Evolutionary conservation across 805 yeast species (phyloP), one percentile per base, ranked within the genome.

Genomic region (Zygoascus flipseniorum): DNA sequence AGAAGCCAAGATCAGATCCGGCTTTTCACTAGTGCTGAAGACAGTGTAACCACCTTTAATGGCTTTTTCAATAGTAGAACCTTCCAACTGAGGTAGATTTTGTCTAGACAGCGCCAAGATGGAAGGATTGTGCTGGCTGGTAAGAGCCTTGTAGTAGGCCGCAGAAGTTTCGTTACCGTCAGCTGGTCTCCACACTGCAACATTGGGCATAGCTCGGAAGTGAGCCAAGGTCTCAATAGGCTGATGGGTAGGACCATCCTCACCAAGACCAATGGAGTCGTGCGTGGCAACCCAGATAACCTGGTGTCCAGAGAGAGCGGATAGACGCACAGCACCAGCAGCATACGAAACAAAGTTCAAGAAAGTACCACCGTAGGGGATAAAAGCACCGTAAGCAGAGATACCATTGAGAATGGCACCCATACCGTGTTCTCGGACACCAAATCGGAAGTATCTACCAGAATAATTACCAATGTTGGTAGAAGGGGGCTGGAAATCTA

Each of bases 351-450:
- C 85, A 65, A 92, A 92, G 83, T 93, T 92, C 73, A 92, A 79
- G 89, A 92, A 92, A 68, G 99, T 92, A 75, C 96, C 98, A 72
- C 97, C 97, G 76, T 83, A 90, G 64, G 89, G 84, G 73, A 83
- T 86, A 79, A 77, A 82, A 76, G 87, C 88, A 60, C 83, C 83
- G 68, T 75, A 92, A 53, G 97, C 97, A 56, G 93, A 79, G 64
- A 92, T 86, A 85, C 99, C 99, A 76, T 93, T 92, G 82, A 90
- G 80, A 72, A 90, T 86, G 60, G 97, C 97, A 76, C 96, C 97
- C 97, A 92, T 89, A 72, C 88, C 97, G 75, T 93, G 98, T 79
- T 92, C 99, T 76, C 99, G 86, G 61, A 92, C 96, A 83, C 99
- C 99, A 72, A 85, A 92, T 77, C 97, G 85, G 73, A 92, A 78